A percentile compares a stretch with the other conserved stretches of the same genome.
Evolutionary conservation across 208 protist species (phyloP).

Genomic region (Acanthamoeba royreba): DNA sequence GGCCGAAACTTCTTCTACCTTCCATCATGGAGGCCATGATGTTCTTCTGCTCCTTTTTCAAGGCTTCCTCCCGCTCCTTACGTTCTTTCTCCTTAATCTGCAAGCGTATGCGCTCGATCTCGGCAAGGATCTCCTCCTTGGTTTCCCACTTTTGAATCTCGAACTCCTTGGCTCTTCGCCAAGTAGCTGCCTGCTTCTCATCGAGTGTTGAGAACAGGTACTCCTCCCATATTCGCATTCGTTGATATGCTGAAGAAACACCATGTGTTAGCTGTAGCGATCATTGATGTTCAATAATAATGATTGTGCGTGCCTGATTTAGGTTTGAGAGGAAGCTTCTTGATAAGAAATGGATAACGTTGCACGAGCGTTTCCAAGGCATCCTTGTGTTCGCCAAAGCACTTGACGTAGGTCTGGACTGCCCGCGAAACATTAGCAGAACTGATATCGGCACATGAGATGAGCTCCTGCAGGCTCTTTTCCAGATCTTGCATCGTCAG

Average conservation of each 20-base stretch:
- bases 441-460: neutral
- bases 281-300: too few species aligned
- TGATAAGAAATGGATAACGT: slow-evolving; percentile 42
- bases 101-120: neutral
- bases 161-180: slow-evolving; percentile 16
- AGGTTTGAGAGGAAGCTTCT: slow-evolving; percentile 41
- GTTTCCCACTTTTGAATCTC: slow-evolving; percentile 49
- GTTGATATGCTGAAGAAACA: neutral
- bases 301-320: slow-evolving; percentile 34
- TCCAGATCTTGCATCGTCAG: neutral
- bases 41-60: neutral
- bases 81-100: neutral
- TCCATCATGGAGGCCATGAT: slow-evolving; percentile 3
- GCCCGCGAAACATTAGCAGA: neutral
- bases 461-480: neutral
- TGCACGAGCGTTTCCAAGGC: neutral
- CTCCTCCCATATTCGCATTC: slow-evolving; percentile 31
- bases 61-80: neutral
- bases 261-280: too few species aligned
- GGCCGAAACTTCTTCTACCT: neutral
- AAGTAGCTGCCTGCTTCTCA: neutral
- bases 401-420: neutral
- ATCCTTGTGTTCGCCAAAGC: neutral
- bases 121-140: slow-evolving; percentile 34
- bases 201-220: neutral